Evolutionary conservation across 345 rosid genomes (phyloP), one percentile per base, ranked within the genome.

Genomic region (Sonneratia caseolaris): DNA sequence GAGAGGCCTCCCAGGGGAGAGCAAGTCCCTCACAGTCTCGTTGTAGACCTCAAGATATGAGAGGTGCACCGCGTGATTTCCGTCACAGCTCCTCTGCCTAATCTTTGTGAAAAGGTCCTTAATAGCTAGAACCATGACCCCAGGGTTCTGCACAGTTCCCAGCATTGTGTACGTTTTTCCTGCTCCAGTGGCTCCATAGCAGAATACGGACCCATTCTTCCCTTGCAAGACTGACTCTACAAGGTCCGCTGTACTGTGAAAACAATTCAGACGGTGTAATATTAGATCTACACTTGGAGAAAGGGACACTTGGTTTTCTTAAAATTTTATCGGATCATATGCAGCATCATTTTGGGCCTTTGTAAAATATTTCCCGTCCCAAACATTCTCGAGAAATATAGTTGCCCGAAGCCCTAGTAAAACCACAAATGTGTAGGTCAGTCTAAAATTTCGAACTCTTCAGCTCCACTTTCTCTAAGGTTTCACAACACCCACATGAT

Each of bases 131-230:
- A 88, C 98, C 97, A 89, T 93, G 40, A 93, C 98, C n/a, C 98
- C 98, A 6, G 96, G 98, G 81, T 86, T 93, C 77, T 88, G 92
- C 76, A 91, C 9, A 5, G 97, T 91, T 19, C 98, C 98, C 3
- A 93, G 84, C 98, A 93, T 93, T 13, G 98, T 91, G 73, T 91
- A 84, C 8, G 97, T 93, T 86, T 93, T 93, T 43, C 98, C 98
- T 55, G 98, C 97, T 73, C 98, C 98, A 0, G 98, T 93, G 18
- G 98, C 97, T 48, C 98, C 98, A 55, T 93, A 93, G 81, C 98
- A 93, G 82, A 93, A 93, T n/a, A 93, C 98, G 1, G 98, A 93
- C 48, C 98, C 98, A 2, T 93, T 93, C 81, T 92, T 89, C 74
- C 98, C 97, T 74, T 88, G 91, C 75, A 91, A 76, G 55, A 93